Conservation (phyloP, 2,329 filamentous ascomycete species). For the Cryphonectria radicalis region DNA sequence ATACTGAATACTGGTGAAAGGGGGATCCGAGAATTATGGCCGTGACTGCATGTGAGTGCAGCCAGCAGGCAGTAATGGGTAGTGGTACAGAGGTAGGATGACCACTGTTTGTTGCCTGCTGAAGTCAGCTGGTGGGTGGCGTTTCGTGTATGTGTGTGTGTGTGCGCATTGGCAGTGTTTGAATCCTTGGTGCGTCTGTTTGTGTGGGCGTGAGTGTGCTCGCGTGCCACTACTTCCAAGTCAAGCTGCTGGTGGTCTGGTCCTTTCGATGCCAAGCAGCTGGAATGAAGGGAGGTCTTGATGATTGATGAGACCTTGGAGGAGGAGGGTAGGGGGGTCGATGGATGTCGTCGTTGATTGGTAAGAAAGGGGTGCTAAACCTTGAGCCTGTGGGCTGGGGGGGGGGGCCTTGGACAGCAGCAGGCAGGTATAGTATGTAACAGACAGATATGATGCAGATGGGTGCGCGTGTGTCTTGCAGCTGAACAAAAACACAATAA, state of each 20-base stretch:
- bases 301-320: neutral
- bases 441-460: neutral
- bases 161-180: neutral
- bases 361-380: neutral
- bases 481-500: neutral
- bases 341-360: neutral
- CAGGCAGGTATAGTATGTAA: neutral
- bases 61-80: neutral
- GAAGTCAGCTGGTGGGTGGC: neutral
- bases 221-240: neutral
- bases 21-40: no score
- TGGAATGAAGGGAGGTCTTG: conserved; percentile 1
- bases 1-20: neutral
- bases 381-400: neutral
- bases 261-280: neutral
- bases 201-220: neutral
- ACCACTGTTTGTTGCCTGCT: neutral
- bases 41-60: conserved; percentile 5
- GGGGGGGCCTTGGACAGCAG: neutral
- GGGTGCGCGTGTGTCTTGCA: neutral
- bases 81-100: neutral
- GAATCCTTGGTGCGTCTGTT: neutral
- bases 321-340: neutral
- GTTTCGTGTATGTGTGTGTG: neutral
- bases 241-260: neutral